Evolutionary conservation across 2,329 filamentous ascomycete genomes (phyloP).

Genomic region (Herpotrichia juniperi): DNA sequence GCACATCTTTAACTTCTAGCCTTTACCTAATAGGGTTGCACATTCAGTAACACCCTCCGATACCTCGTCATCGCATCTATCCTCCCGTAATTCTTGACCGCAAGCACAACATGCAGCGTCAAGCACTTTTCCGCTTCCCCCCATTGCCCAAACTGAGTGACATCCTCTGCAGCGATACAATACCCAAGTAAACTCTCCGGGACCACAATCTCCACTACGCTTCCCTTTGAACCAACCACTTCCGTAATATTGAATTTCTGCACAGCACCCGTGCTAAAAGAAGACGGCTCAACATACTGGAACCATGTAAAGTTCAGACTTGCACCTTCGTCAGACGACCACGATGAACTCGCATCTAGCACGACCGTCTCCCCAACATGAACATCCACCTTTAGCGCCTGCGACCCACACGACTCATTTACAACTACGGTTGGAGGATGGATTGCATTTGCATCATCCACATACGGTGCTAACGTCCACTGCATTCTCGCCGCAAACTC

Average conservation of each 20-base stretch:
- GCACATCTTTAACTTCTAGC: too few relatives aligned
- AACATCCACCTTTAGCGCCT: slow-evolving; percentile 39
- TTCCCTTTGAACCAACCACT: not conserved
- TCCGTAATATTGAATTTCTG: slow-evolving; percentile 14
- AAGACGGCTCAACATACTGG: slow-evolving; percentile 47
- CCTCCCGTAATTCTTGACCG: slow-evolving; percentile 6
- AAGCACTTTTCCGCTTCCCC: slow-evolving; percentile 12
- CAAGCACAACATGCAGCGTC: slow-evolving; percentile 13
- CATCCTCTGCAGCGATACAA: slow-evolving; percentile 9
- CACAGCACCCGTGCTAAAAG: slow-evolving; percentile 44
- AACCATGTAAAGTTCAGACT: slow-evolving; percentile 52
- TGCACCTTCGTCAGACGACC: slow-evolving; percentile 50
- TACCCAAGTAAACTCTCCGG: slow-evolving; percentile 7
- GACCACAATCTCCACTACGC: slow-evolving; percentile 5
- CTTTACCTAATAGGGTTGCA: slow-evolving; percentile 2
- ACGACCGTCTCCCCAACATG: slow-evolving; percentile 40
- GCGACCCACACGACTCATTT: slow-evolving; percentile 38
- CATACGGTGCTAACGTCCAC: slow-evolving; percentile 41
- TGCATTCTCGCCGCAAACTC: slow-evolving; percentile 54
- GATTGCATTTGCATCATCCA: slow-evolving; percentile 24
- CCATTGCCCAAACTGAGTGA: slow-evolving; percentile 11
- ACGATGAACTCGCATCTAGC: slow-evolving; percentile 50
- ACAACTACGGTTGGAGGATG: slow-evolving; percentile 54
- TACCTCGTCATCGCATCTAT: slow-evolving; percentile 17
- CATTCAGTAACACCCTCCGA: slow-evolving; percentile 13